phyloP scores from a whole-genome alignment of 2,329 filamentous ascomycete species.

The Coniella lustricola region DNA sequence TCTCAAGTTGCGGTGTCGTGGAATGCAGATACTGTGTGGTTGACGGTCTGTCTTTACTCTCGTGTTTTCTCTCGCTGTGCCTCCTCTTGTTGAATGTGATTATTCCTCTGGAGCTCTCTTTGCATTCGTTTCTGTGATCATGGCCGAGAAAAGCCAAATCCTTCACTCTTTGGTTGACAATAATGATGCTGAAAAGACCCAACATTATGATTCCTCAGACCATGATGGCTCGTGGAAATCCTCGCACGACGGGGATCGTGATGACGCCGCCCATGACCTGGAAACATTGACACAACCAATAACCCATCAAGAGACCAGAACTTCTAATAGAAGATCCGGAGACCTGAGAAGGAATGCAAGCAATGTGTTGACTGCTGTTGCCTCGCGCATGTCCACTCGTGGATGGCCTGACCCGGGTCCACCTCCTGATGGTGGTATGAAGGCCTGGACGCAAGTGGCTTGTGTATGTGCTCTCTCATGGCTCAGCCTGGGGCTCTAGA shows the following conservation, averaged over 20 bases:
- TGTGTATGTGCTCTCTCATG: constrained; percentile 11
- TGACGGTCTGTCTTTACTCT: not conserved
- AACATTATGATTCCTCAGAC: not conserved
- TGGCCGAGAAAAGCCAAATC: not conserved
- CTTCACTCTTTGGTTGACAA: not conserved
- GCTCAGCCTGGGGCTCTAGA: not conserved
- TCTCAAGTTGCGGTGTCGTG: not conserved
- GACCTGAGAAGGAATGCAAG: constrained; percentile 11
- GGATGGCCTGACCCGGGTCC: constrained; percentile 33
- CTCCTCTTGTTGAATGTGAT: not conserved
- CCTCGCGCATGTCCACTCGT: constrained; percentile 29
- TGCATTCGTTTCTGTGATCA: not conserved
- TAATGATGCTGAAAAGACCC: constrained; percentile 3
- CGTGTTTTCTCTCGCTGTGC: not conserved
- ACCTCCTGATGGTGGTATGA: constrained; percentile 39
- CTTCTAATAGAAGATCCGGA: constrained; percentile 4
- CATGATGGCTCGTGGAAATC: no score
- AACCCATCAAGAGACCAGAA: constrained; percentile 5
- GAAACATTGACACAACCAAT: not conserved
- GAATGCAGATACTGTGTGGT: not conserved
- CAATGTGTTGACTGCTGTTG: constrained; percentile 16
- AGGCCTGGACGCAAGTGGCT: constrained; percentile 34
- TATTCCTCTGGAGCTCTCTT: not conserved
- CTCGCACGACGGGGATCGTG: not conserved
- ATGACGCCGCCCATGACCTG: not conserved